phyloP scores from a whole-genome alignment of 345 rosid species.

The Sonneratia alba region DNA sequence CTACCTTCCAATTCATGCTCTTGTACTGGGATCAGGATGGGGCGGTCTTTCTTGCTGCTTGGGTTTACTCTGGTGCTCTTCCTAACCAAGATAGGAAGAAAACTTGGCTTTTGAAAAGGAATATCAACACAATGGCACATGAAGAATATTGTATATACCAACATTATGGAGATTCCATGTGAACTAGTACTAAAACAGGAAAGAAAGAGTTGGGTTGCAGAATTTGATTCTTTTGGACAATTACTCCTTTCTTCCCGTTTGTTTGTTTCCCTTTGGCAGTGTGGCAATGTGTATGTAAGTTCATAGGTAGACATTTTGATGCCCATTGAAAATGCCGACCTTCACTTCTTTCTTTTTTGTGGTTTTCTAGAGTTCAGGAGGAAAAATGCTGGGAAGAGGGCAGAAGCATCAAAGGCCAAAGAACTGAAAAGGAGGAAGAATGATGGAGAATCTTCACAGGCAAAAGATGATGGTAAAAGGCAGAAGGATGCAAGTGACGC shows the following conservation, averaged over 20 bases:
- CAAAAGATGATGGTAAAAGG: slow-evolving; percentile 12
- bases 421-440: slow-evolving; percentile 44
- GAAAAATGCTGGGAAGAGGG: slow-evolving; percentile 58
- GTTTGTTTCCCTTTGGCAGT: neutral
- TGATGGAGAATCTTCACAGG: slow-evolving; percentile 11
- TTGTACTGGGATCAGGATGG: neutral
- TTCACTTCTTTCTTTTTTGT: neutral
- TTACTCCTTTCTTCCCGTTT: neutral
- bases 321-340: neutral
- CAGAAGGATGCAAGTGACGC: slow-evolving; percentile 1
- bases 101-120: neutral
- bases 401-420: slow-evolving; percentile 30
- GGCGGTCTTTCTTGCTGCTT: neutral
- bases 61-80: no score
- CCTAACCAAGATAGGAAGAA: neutral
- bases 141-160: no score
- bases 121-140: neutral
- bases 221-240: neutral
- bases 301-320: neutral
- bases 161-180: neutral
- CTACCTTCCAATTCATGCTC: neutral
- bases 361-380: slow-evolving; percentile 43
- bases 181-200: neutral
- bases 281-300: neutral
- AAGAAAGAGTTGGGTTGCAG: neutral